Percentiles rank a stretch among this genome's conserved stretches.
phyloP scores from a whole-genome alignment of 2,329 filamentous ascomycete species.

The Botryotinia globosa region DNA sequence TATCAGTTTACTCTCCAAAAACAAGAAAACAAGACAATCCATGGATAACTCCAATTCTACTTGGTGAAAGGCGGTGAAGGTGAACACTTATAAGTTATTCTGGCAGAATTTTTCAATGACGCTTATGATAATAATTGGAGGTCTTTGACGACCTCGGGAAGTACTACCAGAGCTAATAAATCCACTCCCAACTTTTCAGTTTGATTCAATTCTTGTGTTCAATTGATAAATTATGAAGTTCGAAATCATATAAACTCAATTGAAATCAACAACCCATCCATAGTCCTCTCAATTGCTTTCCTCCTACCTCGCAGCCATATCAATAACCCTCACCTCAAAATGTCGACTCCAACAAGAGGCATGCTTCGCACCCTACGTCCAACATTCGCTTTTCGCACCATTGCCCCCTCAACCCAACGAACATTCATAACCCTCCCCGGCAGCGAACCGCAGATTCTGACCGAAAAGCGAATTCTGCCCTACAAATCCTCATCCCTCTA shows the following conservation, averaged over 20 bases:
- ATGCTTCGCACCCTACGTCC: slow-evolving; percentile 31
- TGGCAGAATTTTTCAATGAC: slow-evolving; percentile 11
- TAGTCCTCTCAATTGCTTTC: not conserved
- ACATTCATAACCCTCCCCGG: slow-evolving; percentile 43
- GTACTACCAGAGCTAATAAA: slow-evolving; percentile 2
- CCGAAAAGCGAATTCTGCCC: slow-evolving; percentile 71
- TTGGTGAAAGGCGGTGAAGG: slow-evolving; percentile 1
- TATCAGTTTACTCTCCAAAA: slow-evolving; percentile 6
- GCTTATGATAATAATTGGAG: not conserved
- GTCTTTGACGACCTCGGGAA: no score
- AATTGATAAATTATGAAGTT: not conserved
- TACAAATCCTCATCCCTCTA: slow-evolving; percentile 73
- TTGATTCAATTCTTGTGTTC: not conserved
- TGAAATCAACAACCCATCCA: not conserved
- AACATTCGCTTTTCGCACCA: slow-evolving; percentile 24
- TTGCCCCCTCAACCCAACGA: slow-evolving; percentile 39
- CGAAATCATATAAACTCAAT: not conserved
- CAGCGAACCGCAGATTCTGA: slow-evolving; percentile 58
- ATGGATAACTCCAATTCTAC: not conserved
- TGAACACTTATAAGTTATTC: not conserved
- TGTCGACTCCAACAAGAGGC: slow-evolving; percentile 25
- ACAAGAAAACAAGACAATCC: not conserved
- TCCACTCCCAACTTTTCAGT: not conserved
- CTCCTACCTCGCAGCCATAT: slow-evolving; percentile 1
- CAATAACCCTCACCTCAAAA: slow-evolving; percentile 19